Percentiles rank a stretch among this genome's conserved stretches.
phyloP scores from a whole-genome alignment of 805 yeast species.

The Yarrowia sp. region DNA sequence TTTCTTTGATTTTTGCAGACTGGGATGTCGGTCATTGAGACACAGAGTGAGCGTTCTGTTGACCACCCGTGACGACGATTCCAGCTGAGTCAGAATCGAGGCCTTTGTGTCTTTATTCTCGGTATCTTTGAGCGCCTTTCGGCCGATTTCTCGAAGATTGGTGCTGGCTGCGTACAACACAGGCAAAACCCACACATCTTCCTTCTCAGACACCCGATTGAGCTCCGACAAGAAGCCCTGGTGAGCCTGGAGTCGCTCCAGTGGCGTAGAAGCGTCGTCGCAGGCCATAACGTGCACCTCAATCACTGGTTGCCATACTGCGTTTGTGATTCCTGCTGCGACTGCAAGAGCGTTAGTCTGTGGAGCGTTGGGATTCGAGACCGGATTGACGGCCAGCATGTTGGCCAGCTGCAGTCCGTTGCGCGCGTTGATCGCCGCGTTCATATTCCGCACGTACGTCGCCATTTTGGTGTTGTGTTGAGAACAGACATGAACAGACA shows the following conservation, averaged over 20 bases:
- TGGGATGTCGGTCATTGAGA: constrained; percentile 76
- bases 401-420: constrained; percentile 28
- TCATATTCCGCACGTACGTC: constrained; percentile 12
- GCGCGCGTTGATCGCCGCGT: constrained; percentile 13
- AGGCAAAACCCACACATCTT: constrained; percentile 65
- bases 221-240: constrained; percentile 17
- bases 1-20: constrained; percentile 58
- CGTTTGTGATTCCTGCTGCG: constrained; percentile 30
- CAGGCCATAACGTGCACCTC: constrained; percentile 18
- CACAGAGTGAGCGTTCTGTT: constrained; percentile 79
- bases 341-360: constrained; percentile 23
- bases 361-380: constrained; percentile 7
- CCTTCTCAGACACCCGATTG: constrained; percentile 84
- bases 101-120: constrained; percentile 21
- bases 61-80: constrained; percentile 66
- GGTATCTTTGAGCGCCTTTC: constrained; percentile 5
- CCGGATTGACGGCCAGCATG: constrained; percentile 7
- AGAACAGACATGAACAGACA: too few relatives aligned
- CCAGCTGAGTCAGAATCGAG: constrained; percentile 47
- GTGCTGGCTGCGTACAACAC: constrained; percentile 46
- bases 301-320: constrained; percentile 9
- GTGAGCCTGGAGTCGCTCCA: constrained; percentile 27
- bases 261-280: neutral
- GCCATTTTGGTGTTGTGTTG: constrained; percentile 14
- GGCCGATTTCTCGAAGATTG: constrained; percentile 44